Percentiles rank a stretch among this genome's conserved stretches.
phyloP scores from a whole-genome alignment of 2,329 filamentous ascomycete genomes.

The Monosporascus sp. region DNA sequence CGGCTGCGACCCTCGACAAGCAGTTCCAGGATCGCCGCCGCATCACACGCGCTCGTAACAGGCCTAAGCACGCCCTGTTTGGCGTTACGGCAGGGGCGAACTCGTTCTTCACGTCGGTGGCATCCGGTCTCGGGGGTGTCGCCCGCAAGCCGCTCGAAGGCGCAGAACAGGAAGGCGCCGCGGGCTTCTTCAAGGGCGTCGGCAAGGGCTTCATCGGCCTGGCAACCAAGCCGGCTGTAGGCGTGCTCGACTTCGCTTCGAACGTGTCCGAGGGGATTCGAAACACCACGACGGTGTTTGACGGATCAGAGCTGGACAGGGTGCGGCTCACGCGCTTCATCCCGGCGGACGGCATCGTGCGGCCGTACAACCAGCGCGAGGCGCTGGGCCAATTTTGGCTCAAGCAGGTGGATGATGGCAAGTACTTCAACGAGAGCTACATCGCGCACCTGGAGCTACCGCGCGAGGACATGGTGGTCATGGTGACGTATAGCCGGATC shows the following conservation, averaged over 20 bases:
- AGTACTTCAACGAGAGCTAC: conserved; percentile 96
- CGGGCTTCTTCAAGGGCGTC: conserved; percentile 95
- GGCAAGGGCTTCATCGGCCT: conserved; percentile 91
- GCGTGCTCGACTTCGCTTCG: conserved; percentile 92
- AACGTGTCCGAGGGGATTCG: conserved; percentile 96
- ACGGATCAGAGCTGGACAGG: conserved; percentile 87
- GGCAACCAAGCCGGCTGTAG: conserved; percentile 95
- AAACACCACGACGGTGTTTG: conserved; percentile 98
- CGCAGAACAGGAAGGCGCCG: conserved; percentile 87
- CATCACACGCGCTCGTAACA: conserved; percentile 86
- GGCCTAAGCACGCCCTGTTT: conserved; percentile 94
- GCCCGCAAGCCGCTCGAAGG: conserved; percentile 92
- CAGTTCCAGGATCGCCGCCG: conserved; percentile 96
- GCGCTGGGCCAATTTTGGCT: conserved; percentile 97
- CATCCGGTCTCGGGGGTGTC: conserved; percentile 88
- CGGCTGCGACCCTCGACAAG: conserved; percentile 93
- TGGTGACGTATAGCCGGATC: conserved; percentile 84
- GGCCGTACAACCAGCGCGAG: conserved; percentile 90
- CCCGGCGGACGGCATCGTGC: conserved; percentile 84
- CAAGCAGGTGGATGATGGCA: conserved; percentile 95
- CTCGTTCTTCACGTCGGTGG: conserved; percentile 86
- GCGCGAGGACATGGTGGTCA: conserved; percentile 79
- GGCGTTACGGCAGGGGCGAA: conserved; percentile 94
- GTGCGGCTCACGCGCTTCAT: conserved; percentile 93
- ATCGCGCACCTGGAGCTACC: conserved; percentile 93